Evolutionary conservation across 805 yeast species (phyloP), one percentile per base, ranked within the genome.

Genomic region (Schwanniomyces yamadae): DNA sequence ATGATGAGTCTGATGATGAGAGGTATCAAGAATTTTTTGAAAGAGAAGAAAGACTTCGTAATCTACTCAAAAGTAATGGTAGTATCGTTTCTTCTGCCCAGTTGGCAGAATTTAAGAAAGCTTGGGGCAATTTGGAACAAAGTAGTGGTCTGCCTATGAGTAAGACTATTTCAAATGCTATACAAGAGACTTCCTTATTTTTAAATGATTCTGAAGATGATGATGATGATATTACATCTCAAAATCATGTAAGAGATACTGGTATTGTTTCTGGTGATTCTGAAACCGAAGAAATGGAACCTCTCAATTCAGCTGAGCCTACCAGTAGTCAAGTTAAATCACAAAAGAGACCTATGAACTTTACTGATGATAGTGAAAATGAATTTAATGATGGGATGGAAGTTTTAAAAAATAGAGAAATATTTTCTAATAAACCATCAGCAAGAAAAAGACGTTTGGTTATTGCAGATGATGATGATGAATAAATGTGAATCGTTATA

Each of bases 1-100:
- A 81, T 50, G 85, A 80, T 48, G 80, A 73, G 8, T 67, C 76
- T 4, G 86, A 80, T 48, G 77, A 68, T 10, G 86, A 78, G 31
- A 64, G 66, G 26, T 77, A 71, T 34, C 52, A 49, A 3, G 67
- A 48, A 20, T 82, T 82, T 50, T 82, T 75, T 50, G 78, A 58
- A 28, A 68, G 76, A 39, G 90, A 83, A 47, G 64, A 66, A 37
- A 56, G 62, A 37, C 60, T 79, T 29, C 74, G 81, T 30, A 55
- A 52, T 21, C 44, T 68, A 41, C 48, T 68, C 24, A 45, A 41
- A 6, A 51, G 49, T 31, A 50, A 60, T 5, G 74, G 74, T 5
- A 72, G 72, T 9, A 59, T 68, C 22, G 57, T 65, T 12, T 59
- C 58, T 41, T 38, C 64, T 6, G 37, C 38, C 11, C 69, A 62